phyloP scores from a whole-genome alignment of 352 stramenopile species.

The Plasmopara halstedii region DNA sequence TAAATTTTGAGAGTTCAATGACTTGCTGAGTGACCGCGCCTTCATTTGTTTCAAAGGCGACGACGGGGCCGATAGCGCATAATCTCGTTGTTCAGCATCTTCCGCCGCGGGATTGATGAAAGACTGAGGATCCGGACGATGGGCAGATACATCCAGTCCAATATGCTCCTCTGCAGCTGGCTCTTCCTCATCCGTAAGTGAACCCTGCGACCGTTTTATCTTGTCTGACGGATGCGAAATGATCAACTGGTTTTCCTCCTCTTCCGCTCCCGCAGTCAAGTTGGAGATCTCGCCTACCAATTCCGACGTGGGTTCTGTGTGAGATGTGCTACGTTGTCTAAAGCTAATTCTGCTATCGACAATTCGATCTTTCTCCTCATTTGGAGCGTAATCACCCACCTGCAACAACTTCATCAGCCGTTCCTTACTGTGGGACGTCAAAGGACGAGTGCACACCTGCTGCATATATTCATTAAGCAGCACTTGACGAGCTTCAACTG shows the following conservation, averaged over 20 bases:
- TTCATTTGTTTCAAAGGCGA: constrained; percentile 4
- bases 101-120: constrained; percentile 11
- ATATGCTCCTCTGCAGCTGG: background rate
- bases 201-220: constrained; percentile 8
- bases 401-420: constrained; percentile 50
- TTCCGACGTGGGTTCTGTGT: constrained; percentile 17
- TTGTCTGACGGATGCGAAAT: background rate
- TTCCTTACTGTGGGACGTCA: constrained; percentile 37
- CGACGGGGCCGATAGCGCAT: constrained; percentile 9
- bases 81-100: constrained; percentile 2
- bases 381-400: constrained; percentile 41
- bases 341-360: constrained; percentile 17
- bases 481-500: constrained; percentile 61
- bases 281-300: constrained; percentile 11
- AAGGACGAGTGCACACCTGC: constrained; percentile 29
- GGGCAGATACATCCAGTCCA: background rate
- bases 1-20: constrained; percentile 10
- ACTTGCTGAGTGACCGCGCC: constrained; percentile 12
- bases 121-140: constrained; percentile 4
- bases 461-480: constrained; percentile 73
- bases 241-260: constrained; percentile 1
- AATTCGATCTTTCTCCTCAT: constrained; percentile 17
- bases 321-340: constrained; percentile 16
- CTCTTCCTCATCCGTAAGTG: constrained; percentile 16
- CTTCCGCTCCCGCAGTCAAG: constrained; percentile 3